These are phyloP conservation scores for Phanerodontia chrysosporium DNA, from an alignment of 768 basidiomycete species.

Conservation along the genomic window DNA sequence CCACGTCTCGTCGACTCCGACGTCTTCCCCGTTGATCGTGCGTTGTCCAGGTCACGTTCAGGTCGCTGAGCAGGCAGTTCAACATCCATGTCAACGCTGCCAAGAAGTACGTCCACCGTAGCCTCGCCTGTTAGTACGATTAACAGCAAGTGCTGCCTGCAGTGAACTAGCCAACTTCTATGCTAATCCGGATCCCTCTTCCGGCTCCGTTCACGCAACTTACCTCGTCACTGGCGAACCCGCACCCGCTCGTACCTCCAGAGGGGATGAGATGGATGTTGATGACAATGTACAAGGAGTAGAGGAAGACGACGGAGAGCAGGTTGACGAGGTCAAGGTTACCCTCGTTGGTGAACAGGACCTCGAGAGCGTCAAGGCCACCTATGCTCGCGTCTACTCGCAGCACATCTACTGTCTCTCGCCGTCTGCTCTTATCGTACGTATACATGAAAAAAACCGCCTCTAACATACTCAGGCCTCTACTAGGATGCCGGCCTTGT, in stretches of 20 bases:
- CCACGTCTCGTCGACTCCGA: background rate
- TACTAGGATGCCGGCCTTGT: conserved; percentile 45
- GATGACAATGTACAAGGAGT: conserved; percentile 28
- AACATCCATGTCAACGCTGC: conserved; percentile 72
- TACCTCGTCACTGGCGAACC: conserved; percentile 65
- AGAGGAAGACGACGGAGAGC: conserved; percentile 40
- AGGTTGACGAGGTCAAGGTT: conserved; percentile 43
- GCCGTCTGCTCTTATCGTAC: conserved; percentile 55
- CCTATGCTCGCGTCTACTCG: conserved; percentile 49
- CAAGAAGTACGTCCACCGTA: conserved; percentile 53
- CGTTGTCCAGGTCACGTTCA: conserved; percentile 64
- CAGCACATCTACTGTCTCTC: conserved; percentile 72
- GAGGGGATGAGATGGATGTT: background rate
- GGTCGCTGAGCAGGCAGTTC: conserved; percentile 68
- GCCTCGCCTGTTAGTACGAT: background rate
- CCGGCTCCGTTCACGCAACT: conserved; percentile 54
- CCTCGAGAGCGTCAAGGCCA: conserved; percentile 60
- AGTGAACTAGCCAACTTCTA: conserved; percentile 67
- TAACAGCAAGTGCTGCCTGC: background rate
- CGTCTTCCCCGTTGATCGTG: too few relatives aligned
- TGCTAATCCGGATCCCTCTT: conserved; percentile 36
- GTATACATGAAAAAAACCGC: too few relatives aligned
- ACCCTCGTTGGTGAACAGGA: conserved; percentile 60
- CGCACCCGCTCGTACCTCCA: conserved; percentile 3
- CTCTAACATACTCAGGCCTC: too few relatives aligned